Evolutionary conservation across 805 yeast species (phyloP).

Genomic region (Huiozyma sinensis): DNA sequence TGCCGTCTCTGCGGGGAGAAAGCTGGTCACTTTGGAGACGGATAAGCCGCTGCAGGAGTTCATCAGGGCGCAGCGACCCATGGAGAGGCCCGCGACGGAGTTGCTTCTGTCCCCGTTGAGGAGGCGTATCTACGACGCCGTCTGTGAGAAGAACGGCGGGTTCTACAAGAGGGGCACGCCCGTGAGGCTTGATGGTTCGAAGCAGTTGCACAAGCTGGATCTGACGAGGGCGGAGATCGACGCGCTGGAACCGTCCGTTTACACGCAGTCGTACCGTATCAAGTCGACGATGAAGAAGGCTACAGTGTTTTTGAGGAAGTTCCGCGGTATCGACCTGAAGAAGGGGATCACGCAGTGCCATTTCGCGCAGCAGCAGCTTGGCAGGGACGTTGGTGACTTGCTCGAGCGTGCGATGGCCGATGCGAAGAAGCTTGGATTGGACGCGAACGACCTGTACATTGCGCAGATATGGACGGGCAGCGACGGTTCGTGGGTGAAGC

Average conservation of each 20-base stretch:
- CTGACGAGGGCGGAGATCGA: slow-evolving; percentile 59
- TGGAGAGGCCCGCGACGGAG: slow-evolving; percentile 43
- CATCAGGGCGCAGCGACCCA: slow-evolving; percentile 34
- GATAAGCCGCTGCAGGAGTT: slow-evolving; percentile 37
- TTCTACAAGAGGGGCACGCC: slow-evolving; percentile 56
- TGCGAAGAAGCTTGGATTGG: slow-evolving; percentile 48
- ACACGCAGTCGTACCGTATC: slow-evolving; percentile 66
- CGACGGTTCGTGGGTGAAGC: slow-evolving; percentile 64
- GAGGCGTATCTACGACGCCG: slow-evolving; percentile 47
- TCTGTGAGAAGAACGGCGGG: slow-evolving; percentile 50
- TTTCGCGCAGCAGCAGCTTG: slow-evolving; percentile 68
- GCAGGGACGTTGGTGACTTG: slow-evolving; percentile 68
- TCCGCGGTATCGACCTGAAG: slow-evolving; percentile 58
- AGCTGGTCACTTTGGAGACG: slow-evolving; percentile 25
- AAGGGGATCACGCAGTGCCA: slow-evolving; percentile 88
- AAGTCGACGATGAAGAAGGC: slow-evolving; percentile 87
- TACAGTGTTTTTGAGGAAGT: slow-evolving; percentile 63
- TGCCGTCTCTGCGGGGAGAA: neutral
- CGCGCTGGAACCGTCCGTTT: slow-evolving; percentile 80
- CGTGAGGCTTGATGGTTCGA: slow-evolving; percentile 32
- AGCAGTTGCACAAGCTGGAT: slow-evolving; percentile 42
- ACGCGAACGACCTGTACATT: slow-evolving; percentile 55
- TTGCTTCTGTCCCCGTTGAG: slow-evolving; percentile 60
- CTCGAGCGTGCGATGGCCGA: slow-evolving; percentile 63
- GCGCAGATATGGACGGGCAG: slow-evolving; percentile 86